Base-by-base conservation (phyloP, 2,329 filamentous ascomycete genomes). In the Colletotrichum liriopes region DNA sequence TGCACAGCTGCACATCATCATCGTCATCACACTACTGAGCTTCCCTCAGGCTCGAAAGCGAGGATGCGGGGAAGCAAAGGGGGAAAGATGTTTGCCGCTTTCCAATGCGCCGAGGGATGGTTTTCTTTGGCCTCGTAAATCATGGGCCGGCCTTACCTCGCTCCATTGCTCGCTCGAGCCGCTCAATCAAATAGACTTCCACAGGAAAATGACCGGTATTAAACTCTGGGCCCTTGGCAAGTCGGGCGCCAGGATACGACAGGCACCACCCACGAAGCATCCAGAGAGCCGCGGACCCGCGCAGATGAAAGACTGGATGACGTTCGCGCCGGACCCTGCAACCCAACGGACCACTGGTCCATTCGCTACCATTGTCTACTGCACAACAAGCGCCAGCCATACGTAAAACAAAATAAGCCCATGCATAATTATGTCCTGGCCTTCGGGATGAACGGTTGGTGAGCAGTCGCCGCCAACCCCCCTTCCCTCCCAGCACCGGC, bases 101-200 rank as follows among this genome's bases (percentile, higher is more conserved):
- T 32, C 12, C 43, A 26, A n/a, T 8, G 20, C 3, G 29, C 11
- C 45, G 41, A 45, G 14, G 32, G 29, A 37, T 37, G 37, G 20
- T 37, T 52, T 20, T 32, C 26, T 18, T 11, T 26, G 9, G 14
- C 8, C 14, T 16, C 16, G n/a, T 47, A 58, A 52, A 58, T 26
- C 9, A 59, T 23, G 6, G 23, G n/a, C 14, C 64, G 69, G 43
- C 43, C 45, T 63, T 63, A 47, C 60, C 59, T 72, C 69, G 69
- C 69, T 69, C 45, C 65, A 69, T 72, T 70, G 43, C 59, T 72
- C 65, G 70, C 59, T 70, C 54, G 51, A 67, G 52, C 70, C 65
- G 45, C 32, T 61, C n/a, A 52, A 55, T 60, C 29, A 49, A 72
- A 64, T 60, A 72, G 32, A 65, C 65, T 5, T 65, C 37, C n/a